Evolutionary conservation across 129 eudicot genomes (phyloP), one percentile per base, ranked within the genome.

Genomic region (Pittosporum tobira): DNA sequence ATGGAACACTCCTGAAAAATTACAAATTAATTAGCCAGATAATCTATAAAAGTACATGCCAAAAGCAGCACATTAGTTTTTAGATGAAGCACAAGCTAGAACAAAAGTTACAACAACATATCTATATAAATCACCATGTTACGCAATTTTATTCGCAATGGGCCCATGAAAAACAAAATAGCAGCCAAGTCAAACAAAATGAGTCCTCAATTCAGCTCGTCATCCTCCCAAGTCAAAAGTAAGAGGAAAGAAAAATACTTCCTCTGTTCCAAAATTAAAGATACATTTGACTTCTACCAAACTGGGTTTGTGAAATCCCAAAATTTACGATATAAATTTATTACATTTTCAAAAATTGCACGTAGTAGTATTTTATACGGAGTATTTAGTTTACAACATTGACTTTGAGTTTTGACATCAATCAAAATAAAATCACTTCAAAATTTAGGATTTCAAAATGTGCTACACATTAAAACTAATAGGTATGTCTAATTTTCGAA

Each of bases 1-100:
- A 59, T 55, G 73, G 79, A 73, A 81, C 72, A 48, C 73, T 78
- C 85, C 96, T 88, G 79, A 73, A 81, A 71, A 71, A 63, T 27
- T 43, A 20, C 48, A 28, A 0, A 40, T 20, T 9, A 38, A 24
- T 59, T 29, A 42, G 20, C 18, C 0, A 12, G 7, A 51, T 5
- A n/a, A n/a, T 38, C 28, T 16, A 56, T 19, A 36, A 45, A 18
- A 6, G 45, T 11, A 62, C n/a, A 25, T 46, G 44, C n/a, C 12
- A 27, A 28, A 19, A 44, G 1, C 40, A 55, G 23, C 5, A 8
- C 23, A 1, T n/a, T 28, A 10, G 37, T 16, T 25, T 22, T 31
- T 3, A 55, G 27, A 21, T 57, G 30, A n/a, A 43, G 30, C 43
- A 50, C 58, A 9, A 57, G 9, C 23, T 3, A 43, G 2, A 19